Percentiles rank a stretch among this genome's conserved stretches.
phyloP scores from a whole-genome alignment of 2,329 filamentous ascomycete genomes.

The Calonectria multiphialidica region DNA sequence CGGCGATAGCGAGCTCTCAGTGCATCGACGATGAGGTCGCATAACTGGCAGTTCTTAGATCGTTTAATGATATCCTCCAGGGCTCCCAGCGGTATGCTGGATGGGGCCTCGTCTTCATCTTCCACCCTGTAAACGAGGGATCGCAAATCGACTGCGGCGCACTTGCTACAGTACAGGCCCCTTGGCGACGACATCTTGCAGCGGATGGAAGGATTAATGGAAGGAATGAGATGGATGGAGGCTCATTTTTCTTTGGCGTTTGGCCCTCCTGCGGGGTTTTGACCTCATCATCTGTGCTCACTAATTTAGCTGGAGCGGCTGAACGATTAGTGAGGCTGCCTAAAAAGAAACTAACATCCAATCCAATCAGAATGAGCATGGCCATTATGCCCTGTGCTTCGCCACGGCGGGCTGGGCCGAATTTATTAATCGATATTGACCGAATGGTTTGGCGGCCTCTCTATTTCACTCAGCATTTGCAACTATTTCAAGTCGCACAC shows the following conservation, averaged over 20 bases:
- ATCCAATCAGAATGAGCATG: neutral
- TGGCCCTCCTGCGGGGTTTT: neutral
- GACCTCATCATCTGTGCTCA: neutral
- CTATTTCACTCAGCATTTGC: no score
- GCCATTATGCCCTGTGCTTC: no score
- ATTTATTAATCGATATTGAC: no score
- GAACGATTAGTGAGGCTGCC: neutral
- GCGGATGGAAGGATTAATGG: no score
- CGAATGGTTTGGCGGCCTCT: neutral
- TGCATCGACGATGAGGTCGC: constrained; percentile 6
- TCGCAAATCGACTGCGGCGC: neutral
- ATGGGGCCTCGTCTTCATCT: no score
- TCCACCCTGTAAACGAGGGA: neutral
- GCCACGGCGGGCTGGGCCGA: no score
- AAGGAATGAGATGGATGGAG: neutral
- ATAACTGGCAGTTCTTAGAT: constrained; percentile 1
- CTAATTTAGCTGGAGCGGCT: neutral
- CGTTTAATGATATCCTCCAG: constrained; percentile 16
- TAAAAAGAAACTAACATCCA: neutral
- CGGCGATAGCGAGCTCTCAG: constrained; percentile 16
- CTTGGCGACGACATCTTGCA: neutral
- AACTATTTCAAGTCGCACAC: no score
- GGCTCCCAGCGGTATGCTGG: constrained; percentile 1
- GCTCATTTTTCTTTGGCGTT: neutral
- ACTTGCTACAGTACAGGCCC: neutral